Evolutionary conservation across 441 rosid genomes (phyloP), one percentile per base, ranked within the genome.

Genomic region (Pelargonium fulgidum): DNA sequence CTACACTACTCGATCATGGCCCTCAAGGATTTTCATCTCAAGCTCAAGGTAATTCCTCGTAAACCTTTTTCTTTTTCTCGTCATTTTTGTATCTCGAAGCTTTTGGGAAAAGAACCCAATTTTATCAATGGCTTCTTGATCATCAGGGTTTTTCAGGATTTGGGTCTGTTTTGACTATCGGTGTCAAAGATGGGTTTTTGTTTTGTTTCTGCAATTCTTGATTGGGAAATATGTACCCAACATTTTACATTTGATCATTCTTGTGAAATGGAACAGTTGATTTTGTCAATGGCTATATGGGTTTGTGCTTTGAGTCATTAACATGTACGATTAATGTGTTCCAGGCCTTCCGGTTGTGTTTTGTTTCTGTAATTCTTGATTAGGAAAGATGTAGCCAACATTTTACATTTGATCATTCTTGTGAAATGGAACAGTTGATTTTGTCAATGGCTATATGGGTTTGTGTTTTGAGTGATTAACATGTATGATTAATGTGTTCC

Each of bases 271-370:
- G 6, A 22, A n/a, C 36, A 39, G 13, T 16, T 1, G 7, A 3
- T 16, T 68, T 39, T 36, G 14, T 24, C 9, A 29, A 67, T 33
- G 3, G 0, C 6, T 39, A 14, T 62, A 42, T 17, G 24, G n/a
- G 22, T 39, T 22, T 50, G 16, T 24, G 2, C n/a, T n/a, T 54
- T 56, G 62, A 56, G 62, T 56, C 13, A 56, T 19, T 10, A 7
- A 39, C 42, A 39, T 39, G 1, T 17, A 1, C 17, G 0, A 6
- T 17, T 39, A 17, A 69, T 11, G n/a, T n/a, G 58, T 50, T 68
- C 11, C 75, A 87, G 92, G 86, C 78, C 3, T 76, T 83, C 69
- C 76, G 77, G 75, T 74, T 85, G n/a, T 50, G 14, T 20, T 50
- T 59, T 12, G 22, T 67, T 29, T 64, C 54, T 64, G 63, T 48